These are phyloP conservation scores for Neurospora cerealis DNA, from an alignment of 495 filamentous ascomycete species.

Conservation along the genomic window DNA sequence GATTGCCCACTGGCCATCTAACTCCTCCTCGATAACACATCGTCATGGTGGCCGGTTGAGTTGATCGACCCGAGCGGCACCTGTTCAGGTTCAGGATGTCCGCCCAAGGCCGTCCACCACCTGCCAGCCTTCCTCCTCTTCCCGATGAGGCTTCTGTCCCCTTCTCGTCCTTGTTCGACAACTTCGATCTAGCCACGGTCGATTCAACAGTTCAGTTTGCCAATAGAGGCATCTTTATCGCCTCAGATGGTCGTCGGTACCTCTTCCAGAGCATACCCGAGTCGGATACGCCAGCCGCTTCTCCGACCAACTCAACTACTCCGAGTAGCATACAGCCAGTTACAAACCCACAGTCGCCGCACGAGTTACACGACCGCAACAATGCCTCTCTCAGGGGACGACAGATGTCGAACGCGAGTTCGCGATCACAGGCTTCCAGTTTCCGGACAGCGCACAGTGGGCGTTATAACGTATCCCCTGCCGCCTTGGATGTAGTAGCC, in stretches of 20 bases:
- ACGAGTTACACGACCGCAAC: constrained; percentile 2
- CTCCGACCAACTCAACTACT: neutral
- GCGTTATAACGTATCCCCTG: neutral
- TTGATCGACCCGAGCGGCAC: constrained; percentile 20
- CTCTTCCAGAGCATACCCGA: constrained; percentile 20
- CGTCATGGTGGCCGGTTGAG: constrained; percentile 19
- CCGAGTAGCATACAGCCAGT: neutral
- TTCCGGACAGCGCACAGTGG: neutral
- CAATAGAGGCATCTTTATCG: constrained; percentile 20
- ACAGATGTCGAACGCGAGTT: constrained; percentile 13
- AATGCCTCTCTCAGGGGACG: constrained; percentile 10
- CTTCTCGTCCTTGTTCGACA: constrained; percentile 23
- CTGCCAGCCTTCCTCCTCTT: constrained; percentile 17
- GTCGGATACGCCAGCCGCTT: neutral
- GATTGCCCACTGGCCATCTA: neutral
- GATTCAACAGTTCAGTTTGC: constrained; percentile 21
- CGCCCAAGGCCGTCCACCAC: constrained; percentile 14
- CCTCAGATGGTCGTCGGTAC: constrained; percentile 20
- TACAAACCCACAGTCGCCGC: constrained; percentile 1
- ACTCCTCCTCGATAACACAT: constrained; percentile 1
- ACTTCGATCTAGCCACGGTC: constrained; percentile 20
- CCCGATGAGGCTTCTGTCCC: constrained; percentile 17
- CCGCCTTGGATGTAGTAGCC: neutral
- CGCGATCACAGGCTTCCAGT: constrained; percentile 1
- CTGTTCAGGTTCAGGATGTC: constrained; percentile 16